Percentiles rank a stretch among this genome's conserved stretches.
These are phyloP conservation scores for Chytridium lagenaria DNA, from an alignment of 371 early-diverging fungal species.

Conservation along the genomic window DNA sequence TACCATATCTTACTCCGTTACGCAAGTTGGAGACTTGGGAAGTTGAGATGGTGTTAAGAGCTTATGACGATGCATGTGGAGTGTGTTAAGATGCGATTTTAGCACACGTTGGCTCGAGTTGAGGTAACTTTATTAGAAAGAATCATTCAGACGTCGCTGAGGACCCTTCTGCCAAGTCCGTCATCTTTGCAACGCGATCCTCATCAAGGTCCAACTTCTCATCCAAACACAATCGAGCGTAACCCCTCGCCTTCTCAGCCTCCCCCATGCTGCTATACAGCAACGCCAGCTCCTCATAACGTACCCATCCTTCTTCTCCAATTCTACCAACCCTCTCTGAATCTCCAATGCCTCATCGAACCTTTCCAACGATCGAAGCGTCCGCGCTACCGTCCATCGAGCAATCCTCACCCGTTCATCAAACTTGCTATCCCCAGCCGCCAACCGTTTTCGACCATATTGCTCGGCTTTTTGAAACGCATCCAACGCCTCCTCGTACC, in stretches of 20 bases:
- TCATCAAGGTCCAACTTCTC: too few relatives aligned
- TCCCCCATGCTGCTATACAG: neutral
- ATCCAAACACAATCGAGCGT: neutral
- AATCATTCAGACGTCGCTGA: too few relatives aligned
- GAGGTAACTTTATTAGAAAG: too few relatives aligned
- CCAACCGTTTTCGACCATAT: neutral
- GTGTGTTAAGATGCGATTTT: too few relatives aligned
- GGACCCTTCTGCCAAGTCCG: too few relatives aligned
- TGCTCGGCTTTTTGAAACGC: conserved; percentile 17
- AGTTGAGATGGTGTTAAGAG: too few relatives aligned
- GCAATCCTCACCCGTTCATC: neutral
- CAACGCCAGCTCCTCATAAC: conserved; percentile 27
- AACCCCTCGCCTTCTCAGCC: neutral
- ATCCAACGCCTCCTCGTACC: conserved; percentile 19
- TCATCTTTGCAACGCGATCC: too few relatives aligned
- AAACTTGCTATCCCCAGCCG: neutral
- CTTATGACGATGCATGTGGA: too few relatives aligned
- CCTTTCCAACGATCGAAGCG: conserved; percentile 11
- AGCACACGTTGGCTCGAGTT: too few relatives aligned
- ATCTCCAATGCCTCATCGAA: conserved; percentile 24
- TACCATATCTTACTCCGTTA: too few relatives aligned
- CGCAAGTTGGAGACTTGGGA: too few relatives aligned
- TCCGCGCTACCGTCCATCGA: conserved; percentile 24
- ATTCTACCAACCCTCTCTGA: neutral
- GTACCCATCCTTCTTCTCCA: conserved; percentile 18